Base-by-base conservation (phyloP, 345 rosid genomes). In the Populus deltoides region DNA sequence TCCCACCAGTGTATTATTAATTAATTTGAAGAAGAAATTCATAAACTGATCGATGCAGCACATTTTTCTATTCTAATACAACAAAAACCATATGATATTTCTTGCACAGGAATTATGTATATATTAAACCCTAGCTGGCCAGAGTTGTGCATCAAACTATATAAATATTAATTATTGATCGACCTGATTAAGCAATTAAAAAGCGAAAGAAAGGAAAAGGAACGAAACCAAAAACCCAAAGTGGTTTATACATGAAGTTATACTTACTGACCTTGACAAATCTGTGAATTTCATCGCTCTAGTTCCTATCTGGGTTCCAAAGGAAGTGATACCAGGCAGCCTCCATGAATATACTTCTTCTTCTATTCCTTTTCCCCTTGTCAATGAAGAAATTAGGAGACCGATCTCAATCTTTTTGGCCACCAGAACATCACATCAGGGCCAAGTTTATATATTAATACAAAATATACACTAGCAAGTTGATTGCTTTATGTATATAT, bases 111-210 rank as follows among this genome's bases (percentile, higher is more conserved):
- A 59, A 59, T 59, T 38, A 68, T 68, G n/a, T 68, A 35, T 22
- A 11, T 39, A 24, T 17, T 75, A 66, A 75, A 75, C 71, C 78
- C 72, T 75, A 75, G 61, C 29, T 47, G 15, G 71, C 71, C 18
- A 47, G 68, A n/a, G 24, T 20, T 41, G 29, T 3, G 31, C 49
- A n/a, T 66, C 20, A 45, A 31, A 29, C 29, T 17, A 12, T 33
- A 29, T 39, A 41, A 3, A 47, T 17, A 6, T 17, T 33, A 18
- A 63, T 74, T 74, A 66, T 75, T 66, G 25, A 66, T 75, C 49
- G 25, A 73, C 13, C 15, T 53, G 35, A 16, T 2, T 13, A 53
- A 53, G 47, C 15, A 74, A 16, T 6, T 43, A 16, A 3, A 31
- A 11, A 31, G 35, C 5, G n/a, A 33, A 35, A 2, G 8, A 31